A percentile compares a stretch with the other conserved stretches of the same genome.
Evolutionary conservation across 2,329 filamentous ascomycete species (phyloP).

Genomic region (Colletotrichum euphorbiae): DNA sequence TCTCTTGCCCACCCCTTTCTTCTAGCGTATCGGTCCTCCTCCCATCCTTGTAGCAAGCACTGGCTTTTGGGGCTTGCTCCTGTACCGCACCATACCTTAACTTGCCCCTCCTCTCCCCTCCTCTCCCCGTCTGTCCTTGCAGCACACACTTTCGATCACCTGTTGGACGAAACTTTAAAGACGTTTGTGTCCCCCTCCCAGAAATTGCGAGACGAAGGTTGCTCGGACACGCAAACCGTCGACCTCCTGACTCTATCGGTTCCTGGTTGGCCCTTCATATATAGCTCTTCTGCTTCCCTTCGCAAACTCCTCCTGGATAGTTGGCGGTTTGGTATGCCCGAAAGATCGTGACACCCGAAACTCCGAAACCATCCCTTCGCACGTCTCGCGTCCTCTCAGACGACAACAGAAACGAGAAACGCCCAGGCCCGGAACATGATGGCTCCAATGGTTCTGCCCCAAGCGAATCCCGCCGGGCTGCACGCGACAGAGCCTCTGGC

Average conservation of each 20-base stretch:
- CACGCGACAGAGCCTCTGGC: conserved; percentile 46
- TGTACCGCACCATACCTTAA: conserved; percentile 23
- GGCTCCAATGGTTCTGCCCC: conserved; percentile 21
- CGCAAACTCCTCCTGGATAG: not conserved
- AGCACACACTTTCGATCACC: conserved; percentile 35
- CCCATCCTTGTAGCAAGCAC: conserved; percentile 27
- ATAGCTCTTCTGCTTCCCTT: conserved; percentile 31
- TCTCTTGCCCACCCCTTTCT: conserved; percentile 8
- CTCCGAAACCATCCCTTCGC: not conserved
- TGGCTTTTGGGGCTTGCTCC: not conserved
- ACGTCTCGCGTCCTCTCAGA: not conserved
- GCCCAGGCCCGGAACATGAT: conserved; percentile 24
- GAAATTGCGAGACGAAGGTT: conserved; percentile 34
- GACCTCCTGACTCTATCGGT: conserved; percentile 24
- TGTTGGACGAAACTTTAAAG: conserved; percentile 38
- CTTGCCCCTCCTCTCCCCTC: conserved; percentile 5
- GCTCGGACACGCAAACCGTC: conserved; percentile 35
- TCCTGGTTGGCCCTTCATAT: conserved; percentile 30
- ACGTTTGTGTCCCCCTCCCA: conserved; percentile 30
- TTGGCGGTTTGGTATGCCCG: conserved; percentile 1
- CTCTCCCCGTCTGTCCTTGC: conserved; percentile 23
- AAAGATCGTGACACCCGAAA: conserved; percentile 28
- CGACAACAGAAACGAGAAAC: not conserved
- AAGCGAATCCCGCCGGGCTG: conserved; percentile 19
- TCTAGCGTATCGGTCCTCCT: conserved; percentile 12